Evolutionary conservation across 2,329 filamentous ascomycete genomes (phyloP).

Genomic region (Fusarium illudens): DNA sequence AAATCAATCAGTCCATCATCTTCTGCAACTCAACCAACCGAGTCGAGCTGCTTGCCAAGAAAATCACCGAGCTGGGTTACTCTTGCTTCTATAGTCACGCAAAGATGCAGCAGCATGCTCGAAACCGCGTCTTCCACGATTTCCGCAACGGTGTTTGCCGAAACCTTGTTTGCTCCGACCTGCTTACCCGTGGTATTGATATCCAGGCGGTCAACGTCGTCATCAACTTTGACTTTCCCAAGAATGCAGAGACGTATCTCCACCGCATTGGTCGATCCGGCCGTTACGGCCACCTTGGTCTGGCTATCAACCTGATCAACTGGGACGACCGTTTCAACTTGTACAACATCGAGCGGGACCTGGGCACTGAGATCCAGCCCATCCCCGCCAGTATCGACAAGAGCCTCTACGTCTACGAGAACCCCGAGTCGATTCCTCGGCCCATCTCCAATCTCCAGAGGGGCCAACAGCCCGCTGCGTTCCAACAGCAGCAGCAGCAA

Average conservation of each 20-base stretch:
- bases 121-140: constrained; percentile 98
- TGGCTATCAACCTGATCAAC: constrained; percentile 99
- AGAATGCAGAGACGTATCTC: constrained; percentile 98
- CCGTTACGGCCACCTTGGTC: constrained; percentile 93
- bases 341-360: constrained; percentile 97
- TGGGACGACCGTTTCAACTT: constrained; percentile 99
- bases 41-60: constrained; percentile 96
- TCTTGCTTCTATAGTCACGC: constrained; percentile 99
- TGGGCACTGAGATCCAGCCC: constrained; percentile 97
- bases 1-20: constrained; percentile 99
- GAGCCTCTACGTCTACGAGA: constrained; percentile 97
- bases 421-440: constrained; percentile 91
- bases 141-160: constrained; percentile 98
- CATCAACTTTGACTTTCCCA: constrained; percentile 99
- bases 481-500: constrained; percentile 44
- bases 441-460: constrained; percentile 67
- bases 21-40: constrained; percentile 99
- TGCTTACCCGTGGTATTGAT: constrained; percentile 97
- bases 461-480: constrained; percentile 40
- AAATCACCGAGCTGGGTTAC: constrained; percentile 98
- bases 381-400: constrained; percentile 96
- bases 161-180: constrained; percentile 96
- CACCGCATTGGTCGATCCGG: constrained; percentile 98
- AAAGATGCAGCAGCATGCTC: constrained; percentile 95
- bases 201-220: constrained; percentile 99